Percentiles rank a stretch among this genome's conserved stretches.
Evolutionary conservation across 2,329 filamentous ascomycete species (phyloP).

Genomic region (Chrysosporium keratinophilum): DNA sequence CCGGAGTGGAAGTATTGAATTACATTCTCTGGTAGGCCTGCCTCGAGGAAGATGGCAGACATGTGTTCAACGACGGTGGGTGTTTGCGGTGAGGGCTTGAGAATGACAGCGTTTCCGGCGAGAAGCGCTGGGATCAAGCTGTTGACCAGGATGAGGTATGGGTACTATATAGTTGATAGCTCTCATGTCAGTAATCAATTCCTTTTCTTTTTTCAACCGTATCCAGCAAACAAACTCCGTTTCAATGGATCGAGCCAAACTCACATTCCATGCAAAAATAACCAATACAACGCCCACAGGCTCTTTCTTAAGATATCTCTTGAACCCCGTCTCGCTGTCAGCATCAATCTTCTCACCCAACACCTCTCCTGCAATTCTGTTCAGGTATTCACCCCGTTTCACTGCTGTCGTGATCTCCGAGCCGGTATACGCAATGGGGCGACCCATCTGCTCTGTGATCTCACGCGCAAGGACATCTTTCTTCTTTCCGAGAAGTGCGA

Average conservation of each 20-base stretch:
- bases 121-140: conserved; percentile 85
- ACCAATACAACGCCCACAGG: conserved; percentile 80
- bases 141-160: conserved; percentile 88
- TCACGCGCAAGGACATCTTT: conserved; percentile 75
- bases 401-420: conserved; percentile 79
- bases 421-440: conserved; percentile 75
- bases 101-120: conserved; percentile 78
- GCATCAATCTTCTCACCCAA: conserved; percentile 59
- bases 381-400: conserved; percentile 72
- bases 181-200: background rate
- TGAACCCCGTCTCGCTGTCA: conserved; percentile 77
- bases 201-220: conserved; percentile 5
- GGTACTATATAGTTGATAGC: conserved; percentile 53
- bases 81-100: conserved; percentile 92
- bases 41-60: conserved; percentile 62
- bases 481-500: conserved; percentile 58
- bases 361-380: conserved; percentile 69
- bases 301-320: conserved; percentile 77
- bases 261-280: conserved; percentile 91
- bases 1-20: conserved; percentile 90
- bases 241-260: conserved; percentile 29
- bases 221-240: background rate
- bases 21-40: conserved; percentile 71
- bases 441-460: conserved; percentile 88
- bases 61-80: conserved; percentile 84